These are phyloP conservation scores for Solanum chilense DNA, from an alignment of 257 asterid species.

Conservation along the genomic window DNA sequence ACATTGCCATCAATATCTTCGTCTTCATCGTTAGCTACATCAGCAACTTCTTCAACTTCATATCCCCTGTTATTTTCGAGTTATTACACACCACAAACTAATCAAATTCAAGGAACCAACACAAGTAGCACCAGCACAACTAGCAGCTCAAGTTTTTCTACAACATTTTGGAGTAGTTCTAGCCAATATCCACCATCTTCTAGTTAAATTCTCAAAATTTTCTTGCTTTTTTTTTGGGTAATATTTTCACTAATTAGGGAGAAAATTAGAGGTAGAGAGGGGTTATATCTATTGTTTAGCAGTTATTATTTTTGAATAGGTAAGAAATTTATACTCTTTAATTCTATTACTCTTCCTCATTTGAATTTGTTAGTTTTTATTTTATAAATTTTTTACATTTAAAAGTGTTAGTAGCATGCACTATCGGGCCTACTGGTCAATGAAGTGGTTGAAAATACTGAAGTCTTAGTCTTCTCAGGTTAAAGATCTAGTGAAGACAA, in stretches of 20 bases:
- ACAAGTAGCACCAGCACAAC: background rate
- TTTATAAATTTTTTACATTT: too few relatives aligned
- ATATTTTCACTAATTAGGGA: background rate
- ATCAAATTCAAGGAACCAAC: slow-evolving; percentile 16
- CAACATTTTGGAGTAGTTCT: slow-evolving; percentile 46
- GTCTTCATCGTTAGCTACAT: slow-evolving; percentile 13
- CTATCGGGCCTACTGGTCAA: background rate
- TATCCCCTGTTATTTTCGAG: slow-evolving; percentile 34
- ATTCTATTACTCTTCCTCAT: too few relatives aligned
- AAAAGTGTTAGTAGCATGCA: background rate
- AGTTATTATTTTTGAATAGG: background rate
- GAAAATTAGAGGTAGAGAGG: background rate
- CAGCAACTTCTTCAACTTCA: slow-evolving; percentile 11
- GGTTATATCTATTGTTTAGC: background rate
- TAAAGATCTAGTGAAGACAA: background rate
- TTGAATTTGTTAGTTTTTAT: too few relatives aligned
- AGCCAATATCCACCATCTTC: slow-evolving; percentile 56
- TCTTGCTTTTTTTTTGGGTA: background rate
- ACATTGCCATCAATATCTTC: slow-evolving; percentile 14
- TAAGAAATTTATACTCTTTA: background rate
- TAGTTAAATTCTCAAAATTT: slow-evolving; percentile 19
- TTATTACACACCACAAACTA: slow-evolving; percentile 17
- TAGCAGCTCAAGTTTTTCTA: slow-evolving; percentile 10
- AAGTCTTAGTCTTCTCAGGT: background rate
- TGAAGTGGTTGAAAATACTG: rapidly evolving